These are phyloP conservation scores for Imleria badia DNA, from an alignment of 768 basidiomycete genomes.

Conservation along the genomic window DNA sequence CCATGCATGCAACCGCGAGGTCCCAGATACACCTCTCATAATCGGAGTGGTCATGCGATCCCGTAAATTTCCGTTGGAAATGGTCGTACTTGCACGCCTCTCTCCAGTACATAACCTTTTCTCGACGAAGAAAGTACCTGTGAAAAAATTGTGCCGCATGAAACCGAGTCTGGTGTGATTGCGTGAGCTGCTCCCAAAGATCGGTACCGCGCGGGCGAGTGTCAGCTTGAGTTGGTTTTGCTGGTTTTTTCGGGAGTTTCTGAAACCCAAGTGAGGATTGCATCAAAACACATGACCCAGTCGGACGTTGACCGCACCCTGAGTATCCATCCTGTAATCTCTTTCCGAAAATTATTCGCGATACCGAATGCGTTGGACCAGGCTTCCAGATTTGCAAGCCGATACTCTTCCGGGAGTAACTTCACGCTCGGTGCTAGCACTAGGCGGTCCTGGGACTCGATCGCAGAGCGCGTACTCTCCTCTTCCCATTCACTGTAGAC, in stretches of 20 bases:
- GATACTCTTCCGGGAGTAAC: neutral
- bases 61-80: neutral
- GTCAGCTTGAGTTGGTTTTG: neutral
- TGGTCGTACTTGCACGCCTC: neutral
- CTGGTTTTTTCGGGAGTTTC: slow-evolving; percentile 7
- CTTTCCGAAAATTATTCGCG: slow-evolving; percentile 33
- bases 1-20: slow-evolving; percentile 55
- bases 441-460: slow-evolving; percentile 23
- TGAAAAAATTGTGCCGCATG: slow-evolving; percentile 63
- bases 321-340: slow-evolving; percentile 47
- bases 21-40: slow-evolving; percentile 51
- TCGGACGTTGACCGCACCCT: slow-evolving; percentile 30
- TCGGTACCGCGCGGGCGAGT: slow-evolving; percentile 5
- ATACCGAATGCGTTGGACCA: slow-evolving; percentile 32
- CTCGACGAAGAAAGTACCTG: slow-evolving; percentile 50
- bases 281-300: neutral
- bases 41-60: neutral
- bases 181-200: slow-evolving; percentile 52
- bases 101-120: slow-evolving; percentile 15
- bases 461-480: slow-evolving; percentile 9
- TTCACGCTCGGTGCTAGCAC: neutral
- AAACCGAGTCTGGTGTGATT: slow-evolving; percentile 59
- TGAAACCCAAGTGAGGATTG: neutral
- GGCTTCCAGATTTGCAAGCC: neutral
- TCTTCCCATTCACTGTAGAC: slow-evolving; percentile 18